Conservation (phyloP, 225 moss, liverwort and hornwort genomes). For the Pleurozium schreberi region DNA sequence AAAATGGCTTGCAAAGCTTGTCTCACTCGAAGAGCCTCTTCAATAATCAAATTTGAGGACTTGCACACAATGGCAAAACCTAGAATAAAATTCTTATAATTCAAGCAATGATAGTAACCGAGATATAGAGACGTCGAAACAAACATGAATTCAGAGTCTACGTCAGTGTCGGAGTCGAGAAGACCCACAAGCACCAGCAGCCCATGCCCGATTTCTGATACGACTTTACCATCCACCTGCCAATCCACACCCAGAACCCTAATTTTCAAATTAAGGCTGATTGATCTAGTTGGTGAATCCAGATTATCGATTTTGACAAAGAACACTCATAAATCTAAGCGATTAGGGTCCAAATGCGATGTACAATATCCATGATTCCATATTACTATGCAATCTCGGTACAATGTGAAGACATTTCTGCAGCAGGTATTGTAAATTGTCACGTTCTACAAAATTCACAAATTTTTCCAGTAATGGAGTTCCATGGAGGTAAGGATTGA, state of each 20-base stretch:
- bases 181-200: constrained; percentile 77
- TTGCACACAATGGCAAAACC: neutral
- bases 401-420: neutral
- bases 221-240: constrained; percentile 68
- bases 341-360: neutral
- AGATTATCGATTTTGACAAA: neutral
- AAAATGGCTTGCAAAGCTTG: neutral
- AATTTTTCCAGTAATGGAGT: neutral
- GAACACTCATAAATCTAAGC: neutral
- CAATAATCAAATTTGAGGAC: neutral
- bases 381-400: neutral
- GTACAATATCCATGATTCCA: neutral
- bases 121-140: neutral
- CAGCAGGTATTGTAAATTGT: too few relatives aligned
- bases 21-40: neutral
- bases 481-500: neutral
- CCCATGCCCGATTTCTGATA: constrained; percentile 68
- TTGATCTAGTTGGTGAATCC: neutral
- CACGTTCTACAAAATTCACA: neutral
- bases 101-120: neutral
- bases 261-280: neutral
- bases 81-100: neutral
- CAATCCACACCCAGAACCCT: constrained; percentile 3
- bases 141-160: constrained; percentile 78
- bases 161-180: constrained; percentile 59